Base-by-base conservation (phyloP, 2,329 filamentous ascomycete species). In the Mycogone perniciosa region DNA sequence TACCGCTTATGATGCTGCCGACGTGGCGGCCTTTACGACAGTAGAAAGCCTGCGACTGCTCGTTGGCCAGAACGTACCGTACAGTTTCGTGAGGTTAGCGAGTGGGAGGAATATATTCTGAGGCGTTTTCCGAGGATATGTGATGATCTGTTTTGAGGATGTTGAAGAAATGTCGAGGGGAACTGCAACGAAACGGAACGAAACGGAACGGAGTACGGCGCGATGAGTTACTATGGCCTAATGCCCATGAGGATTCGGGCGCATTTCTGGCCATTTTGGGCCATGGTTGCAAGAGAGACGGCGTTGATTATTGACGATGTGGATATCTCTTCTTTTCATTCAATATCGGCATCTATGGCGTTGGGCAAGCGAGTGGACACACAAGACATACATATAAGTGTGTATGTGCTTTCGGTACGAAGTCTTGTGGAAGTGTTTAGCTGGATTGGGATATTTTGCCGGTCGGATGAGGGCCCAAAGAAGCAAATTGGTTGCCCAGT, bases 61-160 rank as follows among this genome's bases (percentile, higher is more conserved):
- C 27, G 86, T 92, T 8, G 89, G 89, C 7, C 88, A 93, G 70
- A 93, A 93, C 64, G 88, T 93, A 51, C 87, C 86, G 5, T 92
- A 89, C 68, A 90, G 88, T 68, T 95, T 95, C 71, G 89, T 93
- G 39, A 77, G 88, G 44, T 73, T 93, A 63, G 87, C 88, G 2
- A 76, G 76, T 44, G 77, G 77, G 2, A 67, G 75, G 26, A 71
- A 69, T 30, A 66, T 77, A 54, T 79, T 74, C 56, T 79, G 64
- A 61, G 43, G 40, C 27, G 33, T 29, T 11, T 27, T 30, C 27
- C 29, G 39, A 41, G 20, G 20, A 20, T 20, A 20, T 20, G 20
- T 20, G 20, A 20, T 20, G 20, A 20, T 20, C 20, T 20, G 20
- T 20, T 20, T 20, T 20, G 20, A 20, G 20, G 20, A 20, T 20